Conservation (phyloP, 495 filamentous ascomycete species). For the Xylaria bambusicola region DNA sequence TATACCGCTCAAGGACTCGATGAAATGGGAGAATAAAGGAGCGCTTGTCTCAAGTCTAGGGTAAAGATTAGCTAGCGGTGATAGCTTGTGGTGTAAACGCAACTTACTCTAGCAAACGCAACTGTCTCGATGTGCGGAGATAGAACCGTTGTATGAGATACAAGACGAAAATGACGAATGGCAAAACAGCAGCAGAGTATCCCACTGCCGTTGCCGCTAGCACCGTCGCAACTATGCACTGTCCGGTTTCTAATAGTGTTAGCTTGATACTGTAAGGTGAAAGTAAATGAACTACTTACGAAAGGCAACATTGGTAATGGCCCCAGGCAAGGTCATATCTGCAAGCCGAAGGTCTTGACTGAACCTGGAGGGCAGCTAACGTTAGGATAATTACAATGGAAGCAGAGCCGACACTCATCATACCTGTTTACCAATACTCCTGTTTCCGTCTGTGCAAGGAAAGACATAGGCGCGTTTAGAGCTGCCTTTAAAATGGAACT, state of each 20-base stretch:
- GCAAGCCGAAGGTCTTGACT: constrained; percentile 13
- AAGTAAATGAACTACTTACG: neutral
- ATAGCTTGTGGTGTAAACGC: constrained; percentile 50
- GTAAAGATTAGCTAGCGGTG: constrained; percentile 32
- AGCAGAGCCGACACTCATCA: neutral
- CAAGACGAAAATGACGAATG: constrained; percentile 32
- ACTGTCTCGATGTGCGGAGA: constrained; percentile 60
- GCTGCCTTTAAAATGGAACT: constrained; percentile 6
- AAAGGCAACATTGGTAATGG: constrained; percentile 7
- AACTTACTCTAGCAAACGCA: constrained; percentile 54
- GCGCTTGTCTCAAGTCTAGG: constrained; percentile 9
- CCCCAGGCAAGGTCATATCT: constrained; percentile 5
- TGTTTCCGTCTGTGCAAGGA: constrained; percentile 6
- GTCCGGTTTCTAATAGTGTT: constrained; percentile 10
- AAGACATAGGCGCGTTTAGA: constrained; percentile 3
- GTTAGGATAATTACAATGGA: neutral
- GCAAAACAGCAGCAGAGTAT: constrained; percentile 25
- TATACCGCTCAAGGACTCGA: constrained; percentile 49
- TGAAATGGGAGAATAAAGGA: constrained; percentile 44
- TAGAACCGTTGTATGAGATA: constrained; percentile 61
- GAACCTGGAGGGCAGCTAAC: neutral
- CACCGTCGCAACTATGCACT: constrained; percentile 16
- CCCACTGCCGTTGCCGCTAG: constrained; percentile 17
- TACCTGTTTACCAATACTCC: constrained; percentile 12
- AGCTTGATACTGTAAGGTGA: neutral